A percentile compares a stretch with the other conserved stretches of the same genome.
phyloP scores from a whole-genome alignment of 2,329 filamentous ascomycete genomes.

The Dothistroma pini region DNA sequence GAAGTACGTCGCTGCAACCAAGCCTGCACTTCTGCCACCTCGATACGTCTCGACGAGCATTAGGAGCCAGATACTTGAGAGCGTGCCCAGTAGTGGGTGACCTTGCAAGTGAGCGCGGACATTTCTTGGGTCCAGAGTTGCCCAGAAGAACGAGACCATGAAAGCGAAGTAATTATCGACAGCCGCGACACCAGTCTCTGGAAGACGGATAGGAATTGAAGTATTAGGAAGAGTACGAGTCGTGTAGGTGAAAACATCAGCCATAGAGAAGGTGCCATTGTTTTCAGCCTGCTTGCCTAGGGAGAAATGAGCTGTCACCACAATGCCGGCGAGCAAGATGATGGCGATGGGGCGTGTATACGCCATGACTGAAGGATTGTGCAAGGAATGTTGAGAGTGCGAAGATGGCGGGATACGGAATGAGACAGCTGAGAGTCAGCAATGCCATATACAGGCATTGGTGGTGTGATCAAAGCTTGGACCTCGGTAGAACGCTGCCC shows the following conservation, averaged over 20 bases:
- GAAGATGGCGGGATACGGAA: background rate
- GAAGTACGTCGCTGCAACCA: constrained; percentile 18
- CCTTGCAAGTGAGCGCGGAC: constrained; percentile 21
- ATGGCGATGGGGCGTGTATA: background rate
- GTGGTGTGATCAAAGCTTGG: background rate
- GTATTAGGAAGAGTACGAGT: constrained; percentile 20
- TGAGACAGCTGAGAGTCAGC: background rate
- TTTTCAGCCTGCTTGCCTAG: constrained; percentile 20
- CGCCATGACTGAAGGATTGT: background rate
- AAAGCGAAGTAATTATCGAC: constrained; percentile 25
- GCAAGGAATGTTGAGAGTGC: background rate
- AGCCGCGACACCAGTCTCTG: constrained; percentile 15
- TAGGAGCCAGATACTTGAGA: constrained; percentile 21
- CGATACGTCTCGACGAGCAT: constrained; percentile 23
- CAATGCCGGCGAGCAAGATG: background rate
- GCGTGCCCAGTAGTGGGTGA: constrained; percentile 22
- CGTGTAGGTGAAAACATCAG: constrained; percentile 15
- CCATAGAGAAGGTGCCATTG: constrained; percentile 21
- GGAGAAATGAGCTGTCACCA: constrained; percentile 14
- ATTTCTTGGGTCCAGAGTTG: constrained; percentile 19
- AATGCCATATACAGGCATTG: background rate
- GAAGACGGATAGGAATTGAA: constrained; percentile 20
- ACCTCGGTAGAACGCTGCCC: too few species aligned
- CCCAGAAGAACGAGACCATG: constrained; percentile 24
- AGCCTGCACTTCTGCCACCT: constrained; percentile 4